A percentile compares a stretch with the other conserved stretches of the same genome.
Conservation (phyloP, 805 yeast genomes). For the Wickerhamiella spandovensis region DNA sequence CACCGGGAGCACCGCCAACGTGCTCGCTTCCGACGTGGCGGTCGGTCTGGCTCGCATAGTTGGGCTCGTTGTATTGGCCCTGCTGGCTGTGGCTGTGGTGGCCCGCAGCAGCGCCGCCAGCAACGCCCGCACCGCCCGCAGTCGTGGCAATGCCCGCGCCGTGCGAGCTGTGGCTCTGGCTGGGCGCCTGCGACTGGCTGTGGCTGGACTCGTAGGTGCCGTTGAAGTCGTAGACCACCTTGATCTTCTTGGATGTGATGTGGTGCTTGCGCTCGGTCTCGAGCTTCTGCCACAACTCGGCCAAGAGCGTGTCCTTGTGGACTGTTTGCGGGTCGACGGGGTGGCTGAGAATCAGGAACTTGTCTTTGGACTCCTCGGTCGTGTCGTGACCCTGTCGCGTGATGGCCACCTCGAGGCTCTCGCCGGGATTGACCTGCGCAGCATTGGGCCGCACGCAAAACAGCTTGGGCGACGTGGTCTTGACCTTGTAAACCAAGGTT, state of each 20-base stretch:
- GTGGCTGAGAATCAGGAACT: conserved; percentile 67
- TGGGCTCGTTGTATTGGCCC: not conserved
- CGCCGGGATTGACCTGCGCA: conserved; percentile 63
- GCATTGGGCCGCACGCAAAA: conserved; percentile 96
- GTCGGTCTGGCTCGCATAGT: not conserved
- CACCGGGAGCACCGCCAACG: conserved; percentile 1
- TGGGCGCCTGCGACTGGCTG: not conserved
- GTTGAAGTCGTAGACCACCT: conserved; percentile 29
- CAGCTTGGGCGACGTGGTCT: conserved; percentile 93
- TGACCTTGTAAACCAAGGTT: conserved; percentile 81
- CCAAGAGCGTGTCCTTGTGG: conserved; percentile 27
- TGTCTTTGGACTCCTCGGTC: conserved; percentile 71
- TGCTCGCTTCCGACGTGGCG: not conserved
- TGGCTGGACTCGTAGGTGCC: not conserved
- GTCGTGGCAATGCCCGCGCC: not conserved
- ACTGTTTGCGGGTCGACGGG: conserved; percentile 45
- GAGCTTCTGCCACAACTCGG: conserved; percentile 51
- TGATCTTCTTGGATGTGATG: conserved; percentile 50
- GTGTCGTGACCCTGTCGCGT: conserved; percentile 83
- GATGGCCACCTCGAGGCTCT: conserved; percentile 54
- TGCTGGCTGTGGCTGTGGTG: not conserved
- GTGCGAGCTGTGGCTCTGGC: not conserved
- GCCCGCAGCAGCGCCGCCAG: conserved; percentile 1
- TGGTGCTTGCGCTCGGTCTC: conserved; percentile 37
- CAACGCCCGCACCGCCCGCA: conserved; percentile 1